Base-by-base conservation (phyloP, 176 grass and related monocot species). In the Typha latifolia region DNA sequence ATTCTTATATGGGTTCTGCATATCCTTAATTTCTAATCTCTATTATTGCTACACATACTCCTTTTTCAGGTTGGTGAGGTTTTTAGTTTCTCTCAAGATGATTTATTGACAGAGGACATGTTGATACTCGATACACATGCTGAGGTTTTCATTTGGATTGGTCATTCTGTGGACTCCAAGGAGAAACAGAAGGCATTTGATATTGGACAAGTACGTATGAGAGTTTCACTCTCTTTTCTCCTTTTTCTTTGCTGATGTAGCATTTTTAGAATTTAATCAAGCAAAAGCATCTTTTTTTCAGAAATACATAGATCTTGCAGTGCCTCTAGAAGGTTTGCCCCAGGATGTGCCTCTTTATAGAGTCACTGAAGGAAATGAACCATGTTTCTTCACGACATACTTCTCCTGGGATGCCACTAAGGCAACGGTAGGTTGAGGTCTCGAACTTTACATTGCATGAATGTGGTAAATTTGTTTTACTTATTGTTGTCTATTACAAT, bases 61-160 rank as follows among this genome's bases (percentile, higher is more conserved):
- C 20, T 21, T 59, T 79, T 53, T 64, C 64, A 96, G 92, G 85
- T 91, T 66, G 61, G 52, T 62, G 92, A 96, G 82, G 84, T 96
- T 52, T 91, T 86, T 80, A 96, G 89, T 77, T 96, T 91, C 57
- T 82, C 85, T 61, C 92, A 96, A 96, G 92, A 96, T 82, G 92
- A 96, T 88, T 75, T 96, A 64, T 91, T 96, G 81, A 88, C 92
- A 52, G 92, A 96, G 81, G 92, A 96, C 50, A 88, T 96, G 69
- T 66, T 91, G 85, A 77, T 91, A 86, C 74, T 96, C 55, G 92
- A 96, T 56, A 96, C 88, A 67, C 88, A 86, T 69, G 85, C 79
- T 72, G 92, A 96, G 69, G 88, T 91, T 50, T 89, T 96, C 69
- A 59, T 96, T 69, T 96, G 92, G 92, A 68, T 96, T 68, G 92